phyloP scores from a whole-genome alignment of 139 green algal genomes.

The Haematococcus sp. region DNA sequence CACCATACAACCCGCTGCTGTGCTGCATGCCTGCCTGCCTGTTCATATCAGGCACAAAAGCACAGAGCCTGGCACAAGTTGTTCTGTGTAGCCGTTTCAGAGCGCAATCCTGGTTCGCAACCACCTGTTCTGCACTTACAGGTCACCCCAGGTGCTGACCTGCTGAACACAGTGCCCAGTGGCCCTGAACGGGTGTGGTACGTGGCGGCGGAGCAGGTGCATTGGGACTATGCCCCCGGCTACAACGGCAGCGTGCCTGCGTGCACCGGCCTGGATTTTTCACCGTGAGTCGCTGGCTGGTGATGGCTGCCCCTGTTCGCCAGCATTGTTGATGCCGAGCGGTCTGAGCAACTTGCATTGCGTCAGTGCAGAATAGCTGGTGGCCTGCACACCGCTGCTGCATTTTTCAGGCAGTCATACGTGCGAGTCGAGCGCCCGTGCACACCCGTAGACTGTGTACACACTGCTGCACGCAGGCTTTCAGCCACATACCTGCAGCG shows the following conservation, averaged over 20 bases:
- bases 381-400: too few relatives aligned
- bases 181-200: conserved; percentile 28
- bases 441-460: too few relatives aligned
- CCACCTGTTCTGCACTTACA: background rate
- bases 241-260: background rate
- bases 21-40: too few relatives aligned
- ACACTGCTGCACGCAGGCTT: too few relatives aligned
- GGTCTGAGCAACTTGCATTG: conserved; percentile 4
- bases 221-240: conserved; percentile 54
- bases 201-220: conserved; percentile 38
- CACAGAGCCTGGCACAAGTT: background rate
- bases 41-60: background rate
- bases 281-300: conserved; percentile 5
- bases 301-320: background rate
- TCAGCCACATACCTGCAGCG: background rate
- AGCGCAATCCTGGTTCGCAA: background rate
- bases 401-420: too few relatives aligned
- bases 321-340: background rate
- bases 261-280: conserved; percentile 8
- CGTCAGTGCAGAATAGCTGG: background rate
- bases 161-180: too few relatives aligned
- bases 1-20: too few relatives aligned
- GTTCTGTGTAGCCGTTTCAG: background rate
- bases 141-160: background rate
- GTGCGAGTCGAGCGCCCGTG: too few relatives aligned